phyloP scores from a whole-genome alignment of 2,329 filamentous ascomycete genomes.

The Fusarium graminum region DNA sequence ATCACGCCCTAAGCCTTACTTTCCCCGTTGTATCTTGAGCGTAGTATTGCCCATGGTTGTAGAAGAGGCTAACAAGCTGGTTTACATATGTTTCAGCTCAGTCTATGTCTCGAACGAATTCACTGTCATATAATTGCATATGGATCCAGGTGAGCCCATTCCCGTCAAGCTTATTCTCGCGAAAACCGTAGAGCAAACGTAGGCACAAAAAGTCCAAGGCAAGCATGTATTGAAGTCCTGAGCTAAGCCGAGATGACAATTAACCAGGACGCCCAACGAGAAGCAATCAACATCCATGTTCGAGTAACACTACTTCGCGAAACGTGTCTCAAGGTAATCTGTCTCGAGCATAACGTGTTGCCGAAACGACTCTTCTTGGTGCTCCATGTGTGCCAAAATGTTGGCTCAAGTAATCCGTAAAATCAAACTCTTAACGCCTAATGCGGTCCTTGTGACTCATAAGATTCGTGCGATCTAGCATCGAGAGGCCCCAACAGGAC shows the following conservation, averaged over 20 bases:
- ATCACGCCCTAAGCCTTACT: neutral
- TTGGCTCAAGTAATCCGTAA: slow-evolving; percentile 39
- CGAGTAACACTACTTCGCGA: slow-evolving; percentile 21
- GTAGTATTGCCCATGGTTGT: neutral
- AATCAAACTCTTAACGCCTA: slow-evolving; percentile 46
- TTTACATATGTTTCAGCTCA: neutral
- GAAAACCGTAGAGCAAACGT: neutral
- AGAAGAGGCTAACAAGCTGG: neutral
- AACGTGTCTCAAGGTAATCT: slow-evolving; percentile 16
- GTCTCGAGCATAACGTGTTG: slow-evolving; percentile 5
- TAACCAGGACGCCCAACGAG: slow-evolving; percentile 6
- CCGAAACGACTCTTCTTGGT: slow-evolving; percentile 18
- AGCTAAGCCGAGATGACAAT: slow-evolving; percentile 9
- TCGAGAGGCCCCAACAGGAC: neutral
- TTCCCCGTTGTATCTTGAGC: neutral
- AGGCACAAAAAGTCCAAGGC: neutral
- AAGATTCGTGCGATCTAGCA: slow-evolving; percentile 18
- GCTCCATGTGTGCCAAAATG: slow-evolving; percentile 34
- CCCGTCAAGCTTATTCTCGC: too few species aligned
- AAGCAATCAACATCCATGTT: slow-evolving; percentile 24
- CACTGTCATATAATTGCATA: neutral
- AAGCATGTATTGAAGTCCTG: slow-evolving; percentile 19
- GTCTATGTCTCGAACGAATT: neutral
- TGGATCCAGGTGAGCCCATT: too few species aligned
- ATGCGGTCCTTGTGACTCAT: slow-evolving; percentile 33